Conservation (phyloP, 768 basidiomycete genomes). For the Mycena maculata region DNA sequence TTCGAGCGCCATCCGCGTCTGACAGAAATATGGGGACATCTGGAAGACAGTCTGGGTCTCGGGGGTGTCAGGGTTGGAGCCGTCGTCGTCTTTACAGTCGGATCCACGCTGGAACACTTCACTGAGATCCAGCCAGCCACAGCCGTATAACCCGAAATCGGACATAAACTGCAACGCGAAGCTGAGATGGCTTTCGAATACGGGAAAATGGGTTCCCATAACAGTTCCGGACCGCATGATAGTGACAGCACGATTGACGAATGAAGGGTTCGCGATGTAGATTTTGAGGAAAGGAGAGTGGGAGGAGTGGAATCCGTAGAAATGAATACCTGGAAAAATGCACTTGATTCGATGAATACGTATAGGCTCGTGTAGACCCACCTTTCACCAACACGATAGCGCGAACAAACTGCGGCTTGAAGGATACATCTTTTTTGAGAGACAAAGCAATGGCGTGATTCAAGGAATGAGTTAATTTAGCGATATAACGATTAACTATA, state of each 20-base stretch:
- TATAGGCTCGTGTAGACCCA: background rate
- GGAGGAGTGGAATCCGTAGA: conserved; percentile 92
- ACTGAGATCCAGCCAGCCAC: conserved; percentile 86
- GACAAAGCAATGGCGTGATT: conserved; percentile 90
- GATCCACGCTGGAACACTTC: conserved; percentile 71
- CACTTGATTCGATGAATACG: background rate
- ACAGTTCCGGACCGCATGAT: conserved; percentile 87
- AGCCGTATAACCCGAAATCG: conserved; percentile 95
- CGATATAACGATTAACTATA: conserved; percentile 79
- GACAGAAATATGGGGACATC: conserved; percentile 69
- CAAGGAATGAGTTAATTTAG: conserved; percentile 76
- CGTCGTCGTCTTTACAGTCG: conserved; percentile 49
- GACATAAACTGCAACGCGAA: conserved; percentile 92
- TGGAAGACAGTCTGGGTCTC: conserved; percentile 47
- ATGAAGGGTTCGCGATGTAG: conserved; percentile 74
- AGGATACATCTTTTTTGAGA: conserved; percentile 76
- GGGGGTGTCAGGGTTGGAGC: conserved; percentile 32
- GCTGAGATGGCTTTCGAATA: conserved; percentile 92
- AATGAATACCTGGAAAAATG: conserved; percentile 61
- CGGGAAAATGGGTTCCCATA: conserved; percentile 79
- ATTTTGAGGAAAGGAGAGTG: conserved; percentile 93
- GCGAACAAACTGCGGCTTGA: conserved; percentile 72
- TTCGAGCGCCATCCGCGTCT: conserved; percentile 80
- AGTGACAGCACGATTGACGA: conserved; percentile 75
- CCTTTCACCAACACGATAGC: conserved; percentile 91